Conservation (phyloP, 2,329 filamentous ascomycete genomes). For the Macrophomina tecta region DNA sequence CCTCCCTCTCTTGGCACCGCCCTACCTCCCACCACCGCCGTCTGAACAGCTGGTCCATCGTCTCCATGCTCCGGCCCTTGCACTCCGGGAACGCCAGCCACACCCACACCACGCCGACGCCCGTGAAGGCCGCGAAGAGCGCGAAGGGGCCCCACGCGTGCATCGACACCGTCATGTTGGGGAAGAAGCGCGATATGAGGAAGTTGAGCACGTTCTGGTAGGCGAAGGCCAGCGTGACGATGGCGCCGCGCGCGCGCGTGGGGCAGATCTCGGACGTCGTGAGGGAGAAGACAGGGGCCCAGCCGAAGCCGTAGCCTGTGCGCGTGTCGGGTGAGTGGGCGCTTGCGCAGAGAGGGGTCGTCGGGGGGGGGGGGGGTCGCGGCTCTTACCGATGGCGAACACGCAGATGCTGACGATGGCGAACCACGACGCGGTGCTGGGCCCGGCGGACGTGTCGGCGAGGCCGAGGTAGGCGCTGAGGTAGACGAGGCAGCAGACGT, state of each 20-base stretch:
- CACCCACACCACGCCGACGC: background rate
- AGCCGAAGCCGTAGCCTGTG: constrained; percentile 6
- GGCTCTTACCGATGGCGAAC: constrained; percentile 1
- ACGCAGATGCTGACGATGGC: constrained; percentile 8
- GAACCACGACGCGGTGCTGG: background rate
- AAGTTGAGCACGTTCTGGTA: constrained; percentile 18
- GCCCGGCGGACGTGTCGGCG: background rate
- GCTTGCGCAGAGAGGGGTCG: background rate
- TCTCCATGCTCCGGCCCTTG: constrained; percentile 9
- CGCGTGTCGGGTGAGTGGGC: background rate
- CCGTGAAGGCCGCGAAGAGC: constrained; percentile 7
- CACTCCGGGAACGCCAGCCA: constrained; percentile 8
- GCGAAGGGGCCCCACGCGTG: constrained; percentile 8
- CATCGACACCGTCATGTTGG: constrained; percentile 6
- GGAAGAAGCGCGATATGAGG: constrained; percentile 5
- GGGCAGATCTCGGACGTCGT: constrained; percentile 12
- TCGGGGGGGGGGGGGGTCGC: too few relatives aligned
- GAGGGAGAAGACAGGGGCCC: constrained; percentile 4
- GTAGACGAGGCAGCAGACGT: background rate
- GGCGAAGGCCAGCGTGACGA: background rate
- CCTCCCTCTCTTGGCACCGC: background rate
- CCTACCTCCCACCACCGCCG: background rate
- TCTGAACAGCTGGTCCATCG: background rate
- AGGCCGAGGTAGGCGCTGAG: background rate
- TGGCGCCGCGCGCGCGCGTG: background rate